Conservation (phyloP, 2,329 filamentous ascomycete species). For the Xylariaceae sp. region DNA sequence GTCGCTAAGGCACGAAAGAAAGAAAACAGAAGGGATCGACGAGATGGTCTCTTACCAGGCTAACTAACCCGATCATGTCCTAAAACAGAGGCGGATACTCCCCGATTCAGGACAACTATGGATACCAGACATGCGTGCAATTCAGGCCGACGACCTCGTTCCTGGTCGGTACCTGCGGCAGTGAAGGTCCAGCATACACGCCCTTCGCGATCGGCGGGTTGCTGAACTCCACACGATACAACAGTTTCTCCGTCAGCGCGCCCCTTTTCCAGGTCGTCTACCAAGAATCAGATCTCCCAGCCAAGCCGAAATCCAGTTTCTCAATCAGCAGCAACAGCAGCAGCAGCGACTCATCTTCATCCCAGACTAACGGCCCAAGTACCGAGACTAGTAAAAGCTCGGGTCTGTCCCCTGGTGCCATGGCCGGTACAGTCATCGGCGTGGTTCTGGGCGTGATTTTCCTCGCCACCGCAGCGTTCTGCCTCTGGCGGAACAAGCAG, state of each 20-base stretch:
- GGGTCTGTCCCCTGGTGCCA: constrained; percentile 5
- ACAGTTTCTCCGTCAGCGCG: constrained; percentile 10
- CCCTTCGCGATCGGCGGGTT: constrained; percentile 10
- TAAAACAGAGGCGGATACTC: constrained; percentile 11
- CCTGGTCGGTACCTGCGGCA: constrained; percentile 13
- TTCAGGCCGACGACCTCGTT: constrained; percentile 12
- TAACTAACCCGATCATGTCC: neutral
- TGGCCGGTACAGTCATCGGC: constrained; percentile 9
- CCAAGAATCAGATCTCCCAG: constrained; percentile 8
- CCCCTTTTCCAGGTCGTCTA: constrained; percentile 11
- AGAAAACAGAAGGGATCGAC: neutral
- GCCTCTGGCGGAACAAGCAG: constrained; percentile 1
- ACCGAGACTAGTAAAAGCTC: neutral
- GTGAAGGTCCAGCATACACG: constrained; percentile 6
- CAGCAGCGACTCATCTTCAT: neutral
- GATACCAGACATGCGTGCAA: constrained; percentile 13
- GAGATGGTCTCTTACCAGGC: neutral
- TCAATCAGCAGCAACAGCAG: neutral
- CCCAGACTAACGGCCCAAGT: neutral
- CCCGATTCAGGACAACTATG: neutral
- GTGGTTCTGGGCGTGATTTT: neutral
- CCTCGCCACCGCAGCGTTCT: constrained; percentile 4
- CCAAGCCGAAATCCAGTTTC: neutral
- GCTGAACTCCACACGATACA: neutral
- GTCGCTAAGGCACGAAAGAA: neutral